These are phyloP conservation scores for Dittrichia graveolens DNA, from an alignment of 129 eudicot species.

Conservation along the genomic window DNA sequence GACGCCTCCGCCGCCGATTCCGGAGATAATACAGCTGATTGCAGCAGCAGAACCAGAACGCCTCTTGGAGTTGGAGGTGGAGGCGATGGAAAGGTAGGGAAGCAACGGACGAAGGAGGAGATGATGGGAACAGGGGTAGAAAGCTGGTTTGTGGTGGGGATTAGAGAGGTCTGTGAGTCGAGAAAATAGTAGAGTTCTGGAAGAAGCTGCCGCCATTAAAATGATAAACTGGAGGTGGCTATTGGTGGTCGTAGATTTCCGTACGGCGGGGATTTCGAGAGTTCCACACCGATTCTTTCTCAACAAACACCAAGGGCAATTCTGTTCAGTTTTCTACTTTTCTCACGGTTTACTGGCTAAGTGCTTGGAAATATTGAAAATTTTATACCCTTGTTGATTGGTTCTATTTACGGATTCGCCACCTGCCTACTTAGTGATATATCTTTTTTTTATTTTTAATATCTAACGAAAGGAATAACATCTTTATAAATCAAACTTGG, in stretches of 20 bases:
- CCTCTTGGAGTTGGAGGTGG: neutral
- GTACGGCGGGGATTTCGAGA: conserved; percentile 20
- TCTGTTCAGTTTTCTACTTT: neutral
- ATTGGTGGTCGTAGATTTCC: neutral
- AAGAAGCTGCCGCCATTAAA: conserved; percentile 41
- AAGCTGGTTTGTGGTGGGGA: conserved; percentile 34
- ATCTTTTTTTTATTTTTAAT: no score
- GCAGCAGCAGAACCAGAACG: conserved; percentile 24
- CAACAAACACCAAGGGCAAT: neutral
- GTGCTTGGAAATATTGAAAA: neutral
- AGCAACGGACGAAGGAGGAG: conserved; percentile 46
- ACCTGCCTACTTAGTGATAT: neutral
- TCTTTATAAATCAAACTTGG: no score
- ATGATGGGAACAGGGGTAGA: conserved; percentile 28
- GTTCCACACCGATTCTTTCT: neutral
- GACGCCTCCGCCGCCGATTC: conserved; percentile 75
- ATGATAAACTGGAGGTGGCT: neutral
- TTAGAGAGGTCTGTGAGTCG: conserved; percentile 37
- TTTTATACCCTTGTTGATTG: neutral
- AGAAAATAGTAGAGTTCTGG: conserved; percentile 34
- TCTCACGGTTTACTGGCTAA: neutral
- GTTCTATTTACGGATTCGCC: neutral
- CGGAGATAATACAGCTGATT: conserved; percentile 52
- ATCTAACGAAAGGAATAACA: no score
- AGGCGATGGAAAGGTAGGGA: conserved; percentile 21